Base-by-base conservation (phyloP, 2,329 filamentous ascomycete genomes). In the Incumbomyces lentus region DNA sequence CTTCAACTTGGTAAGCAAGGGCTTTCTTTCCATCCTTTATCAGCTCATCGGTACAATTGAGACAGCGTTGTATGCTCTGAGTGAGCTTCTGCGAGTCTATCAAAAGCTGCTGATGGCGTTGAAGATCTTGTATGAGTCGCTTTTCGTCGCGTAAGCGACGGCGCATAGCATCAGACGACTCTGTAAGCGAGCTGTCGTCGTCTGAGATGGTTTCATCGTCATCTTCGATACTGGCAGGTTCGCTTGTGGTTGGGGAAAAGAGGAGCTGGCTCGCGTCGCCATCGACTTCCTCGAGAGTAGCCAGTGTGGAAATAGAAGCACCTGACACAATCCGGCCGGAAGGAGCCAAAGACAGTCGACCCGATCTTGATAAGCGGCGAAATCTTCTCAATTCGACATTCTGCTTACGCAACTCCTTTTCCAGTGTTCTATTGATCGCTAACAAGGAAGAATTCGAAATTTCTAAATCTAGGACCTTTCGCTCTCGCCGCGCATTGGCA, bases 401-500 rank as follows among this genome's bases (percentile, higher is more conserved):
- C 59, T 96, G 90, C 61, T 94, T 94, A 19, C 88, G 80, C 58
- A 98, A 75, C 61, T 96, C 87, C 18, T 87, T 79, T 66, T 98
- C 92, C 0, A 98, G 69, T 0, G 88, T 92, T 44, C 89, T 77
- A 61, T 98, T 98, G 67, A 98, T 96, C 34, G 92, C 92, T 47
- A 95, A 78, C 2, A 98, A 74, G 1, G 89, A 95, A 1, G 87
- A 92, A 60, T 98, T 98, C 46, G 85, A 95, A 53, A 98, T 98
- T 62, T 98, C 87, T 5, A 98, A 71, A 62, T 98, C 92, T 55
- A 96, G 78, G 1, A 98, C 89, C 68, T 96, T 98, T 51, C 92
- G 79, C 64, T 96, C 92, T 31, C 87, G 78, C 26, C 92, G 79
- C 12, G 92, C 92, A 61, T 87, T 92, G n/a, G 84, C 78, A 10